Percentiles rank a stretch among this genome's conserved stretches.
These are phyloP conservation scores for Hymenoscyphus linearis DNA, from an alignment of 2,329 filamentous ascomycete genomes.

Conservation along the genomic window DNA sequence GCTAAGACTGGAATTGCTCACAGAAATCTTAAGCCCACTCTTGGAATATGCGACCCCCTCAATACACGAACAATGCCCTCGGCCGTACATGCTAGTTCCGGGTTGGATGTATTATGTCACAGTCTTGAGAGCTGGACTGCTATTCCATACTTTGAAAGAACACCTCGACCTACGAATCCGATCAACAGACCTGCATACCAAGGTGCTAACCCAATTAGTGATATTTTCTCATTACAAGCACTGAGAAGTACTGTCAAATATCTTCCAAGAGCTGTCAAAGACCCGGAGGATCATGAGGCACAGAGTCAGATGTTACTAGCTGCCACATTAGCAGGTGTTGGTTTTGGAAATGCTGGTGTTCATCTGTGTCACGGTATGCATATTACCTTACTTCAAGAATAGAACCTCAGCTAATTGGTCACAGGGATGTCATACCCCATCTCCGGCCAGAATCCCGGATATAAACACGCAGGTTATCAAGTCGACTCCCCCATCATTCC, in stretches of 20 bases:
- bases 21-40: constrained; percentile 87
- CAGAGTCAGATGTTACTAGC: constrained; percentile 95
- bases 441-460: constrained; percentile 87
- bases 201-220: constrained; percentile 93
- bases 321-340: constrained; percentile 87
- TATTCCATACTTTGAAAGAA: constrained; percentile 85
- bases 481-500: constrained; percentile 78
- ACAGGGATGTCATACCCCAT: constrained; percentile 94
- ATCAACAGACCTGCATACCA: constrained; percentile 92
- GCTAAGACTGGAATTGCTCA: constrained; percentile 97
- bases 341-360: constrained; percentile 95
- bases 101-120: constrained; percentile 93
- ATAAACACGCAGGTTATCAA: constrained; percentile 82
- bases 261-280: constrained; percentile 76
- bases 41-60: constrained; percentile 79
- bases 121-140: constrained; percentile 95
- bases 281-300: constrained; percentile 87
- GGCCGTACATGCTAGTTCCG: constrained; percentile 85
- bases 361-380: constrained; percentile 65
- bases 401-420: neutral
- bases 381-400: neutral
- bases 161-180: constrained; percentile 79
- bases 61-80: constrained; percentile 96
- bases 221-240: constrained; percentile 90
- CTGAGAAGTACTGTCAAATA: constrained; percentile 84